Conservation (phyloP, 352 stramenopile genomes). For the Achlya hypogyna region DNA sequence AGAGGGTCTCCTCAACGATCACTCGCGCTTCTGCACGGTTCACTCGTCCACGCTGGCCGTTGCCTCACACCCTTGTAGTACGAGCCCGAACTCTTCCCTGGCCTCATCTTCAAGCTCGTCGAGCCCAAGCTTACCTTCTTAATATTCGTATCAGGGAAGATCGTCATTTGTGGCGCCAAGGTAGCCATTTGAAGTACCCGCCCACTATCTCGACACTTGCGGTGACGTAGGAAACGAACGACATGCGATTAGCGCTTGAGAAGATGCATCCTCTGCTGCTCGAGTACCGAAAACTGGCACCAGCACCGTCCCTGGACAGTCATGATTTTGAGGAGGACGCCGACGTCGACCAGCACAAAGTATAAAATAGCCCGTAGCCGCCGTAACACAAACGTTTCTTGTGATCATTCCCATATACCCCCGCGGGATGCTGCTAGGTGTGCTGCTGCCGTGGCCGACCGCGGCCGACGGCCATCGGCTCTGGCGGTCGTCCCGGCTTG, state of each 20-base stretch:
- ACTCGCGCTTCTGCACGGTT: constrained; percentile 91
- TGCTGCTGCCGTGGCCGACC: background rate
- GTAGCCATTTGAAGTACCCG: constrained; percentile 20
- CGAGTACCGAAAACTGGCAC: constrained; percentile 42
- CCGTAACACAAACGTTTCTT: too few relatives aligned
- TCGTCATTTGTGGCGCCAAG: constrained; percentile 93
- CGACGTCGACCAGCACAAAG: constrained; percentile 16
- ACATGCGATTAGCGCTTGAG: constrained; percentile 57
- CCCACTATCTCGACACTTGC: too few relatives aligned
- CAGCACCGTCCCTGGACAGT: constrained; percentile 11
- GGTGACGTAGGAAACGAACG: constrained; percentile 26
- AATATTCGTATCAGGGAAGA: constrained; percentile 99
- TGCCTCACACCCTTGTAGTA: constrained; percentile 56
- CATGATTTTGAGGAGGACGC: constrained; percentile 18
- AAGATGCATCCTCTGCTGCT: constrained; percentile 66
- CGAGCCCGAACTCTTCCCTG: constrained; percentile 99
- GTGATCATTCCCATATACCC: too few relatives aligned
- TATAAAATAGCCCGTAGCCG: too few relatives aligned
- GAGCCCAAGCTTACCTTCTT: constrained; percentile 97
- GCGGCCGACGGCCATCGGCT: too few relatives aligned
- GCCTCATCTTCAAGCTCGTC: constrained; percentile 97
- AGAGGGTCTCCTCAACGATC: constrained; percentile 95
- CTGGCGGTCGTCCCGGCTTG: too few relatives aligned
- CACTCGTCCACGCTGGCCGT: background rate
- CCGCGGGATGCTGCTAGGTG: background rate